Percentiles rank a stretch among this genome's conserved stretches.
phyloP scores from a whole-genome alignment of 495 filamentous ascomycete species.

The Friedmanniomyces simplex region DNA sequence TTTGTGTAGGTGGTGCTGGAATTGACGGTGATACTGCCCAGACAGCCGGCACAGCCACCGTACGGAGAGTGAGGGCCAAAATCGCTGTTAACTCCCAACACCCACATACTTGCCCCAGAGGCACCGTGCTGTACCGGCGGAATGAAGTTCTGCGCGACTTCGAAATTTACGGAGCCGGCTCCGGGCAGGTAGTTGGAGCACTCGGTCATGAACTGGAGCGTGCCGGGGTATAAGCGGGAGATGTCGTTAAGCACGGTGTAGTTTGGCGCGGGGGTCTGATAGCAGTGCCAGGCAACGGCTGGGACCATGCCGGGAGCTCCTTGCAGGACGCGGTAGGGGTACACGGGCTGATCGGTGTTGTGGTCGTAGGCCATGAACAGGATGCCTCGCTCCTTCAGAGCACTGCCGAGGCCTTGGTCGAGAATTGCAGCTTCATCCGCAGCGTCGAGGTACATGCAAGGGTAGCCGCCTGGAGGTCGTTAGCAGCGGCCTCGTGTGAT shows the following conservation, averaged over 20 bases:
- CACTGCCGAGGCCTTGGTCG: conserved; percentile 29
- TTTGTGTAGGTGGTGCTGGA: conserved; percentile 33
- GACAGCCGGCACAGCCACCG: conserved; percentile 41
- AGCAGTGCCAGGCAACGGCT: conserved; percentile 49
- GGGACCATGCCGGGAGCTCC: conserved; percentile 35
- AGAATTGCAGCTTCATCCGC: conserved; percentile 40
- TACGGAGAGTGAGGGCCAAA: conserved; percentile 43
- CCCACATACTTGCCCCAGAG: conserved; percentile 43
- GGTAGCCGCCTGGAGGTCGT: conserved; percentile 31
- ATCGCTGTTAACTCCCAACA: conserved; percentile 40
- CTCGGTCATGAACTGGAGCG: conserved; percentile 49
- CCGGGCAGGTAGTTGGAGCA: conserved; percentile 42
- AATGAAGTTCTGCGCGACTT: conserved; percentile 35
- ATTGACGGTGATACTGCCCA: conserved; percentile 41
- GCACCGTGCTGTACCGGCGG: conserved; percentile 46
- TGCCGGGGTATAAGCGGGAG: conserved; percentile 36
- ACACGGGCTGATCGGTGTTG: conserved; percentile 42
- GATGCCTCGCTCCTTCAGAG: conserved; percentile 6
- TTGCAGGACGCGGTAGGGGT: conserved; percentile 41
- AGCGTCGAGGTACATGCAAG: conserved; percentile 42
- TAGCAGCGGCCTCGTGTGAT: neutral
- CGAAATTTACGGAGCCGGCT: conserved; percentile 41
- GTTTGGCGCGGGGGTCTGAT: conserved; percentile 34
- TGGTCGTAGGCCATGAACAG: conserved; percentile 48
- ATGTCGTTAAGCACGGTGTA: conserved; percentile 44